phyloP scores from a whole-genome alignment of 352 stramenopile species.

The Phytophthora colocasiae region DNA sequence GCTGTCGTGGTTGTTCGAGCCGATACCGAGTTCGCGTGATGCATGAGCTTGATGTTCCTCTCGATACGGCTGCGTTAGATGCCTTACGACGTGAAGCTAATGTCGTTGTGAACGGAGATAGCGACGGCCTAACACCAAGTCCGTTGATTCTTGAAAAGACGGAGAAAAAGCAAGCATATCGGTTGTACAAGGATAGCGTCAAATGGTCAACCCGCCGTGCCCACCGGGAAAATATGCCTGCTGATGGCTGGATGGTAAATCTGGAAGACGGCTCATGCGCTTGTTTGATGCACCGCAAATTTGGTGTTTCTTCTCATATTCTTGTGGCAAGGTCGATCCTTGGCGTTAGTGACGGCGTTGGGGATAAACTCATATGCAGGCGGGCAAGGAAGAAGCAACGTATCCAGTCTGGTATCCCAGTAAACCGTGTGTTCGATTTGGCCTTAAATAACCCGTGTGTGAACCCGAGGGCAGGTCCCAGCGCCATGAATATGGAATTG shows the following conservation, averaged over 20 bases:
- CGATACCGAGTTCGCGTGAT: background rate
- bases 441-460: too few relatives aligned
- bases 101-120: background rate
- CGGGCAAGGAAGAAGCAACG: slow-evolving; percentile 7
- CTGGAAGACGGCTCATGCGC: background rate
- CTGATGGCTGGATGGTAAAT: background rate
- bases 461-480: too few relatives aligned
- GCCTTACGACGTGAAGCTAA: slow-evolving; percentile 2
- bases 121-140: background rate
- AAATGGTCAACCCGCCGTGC: slow-evolving; percentile 6
- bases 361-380: slow-evolving; percentile 8
- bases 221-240: background rate
- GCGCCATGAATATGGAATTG: too few relatives aligned
- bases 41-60: slow-evolving; percentile 17
- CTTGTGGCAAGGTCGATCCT: slow-evolving; percentile 4
- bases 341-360: background rate
- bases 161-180: slow-evolving; percentile 3
- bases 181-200: slow-evolving; percentile 7
- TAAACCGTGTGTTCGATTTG: too few relatives aligned
- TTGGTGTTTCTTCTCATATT: slow-evolving; percentile 9
- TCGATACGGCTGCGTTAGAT: background rate
- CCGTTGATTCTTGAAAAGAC: background rate
- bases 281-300: slow-evolving; percentile 8
- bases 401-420: too few relatives aligned
- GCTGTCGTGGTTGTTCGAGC: slow-evolving; percentile 5